Percentiles rank a stretch among this genome's conserved stretches.
phyloP scores from a whole-genome alignment of 768 basidiomycete genomes.

The Trametopsis cervina region DNA sequence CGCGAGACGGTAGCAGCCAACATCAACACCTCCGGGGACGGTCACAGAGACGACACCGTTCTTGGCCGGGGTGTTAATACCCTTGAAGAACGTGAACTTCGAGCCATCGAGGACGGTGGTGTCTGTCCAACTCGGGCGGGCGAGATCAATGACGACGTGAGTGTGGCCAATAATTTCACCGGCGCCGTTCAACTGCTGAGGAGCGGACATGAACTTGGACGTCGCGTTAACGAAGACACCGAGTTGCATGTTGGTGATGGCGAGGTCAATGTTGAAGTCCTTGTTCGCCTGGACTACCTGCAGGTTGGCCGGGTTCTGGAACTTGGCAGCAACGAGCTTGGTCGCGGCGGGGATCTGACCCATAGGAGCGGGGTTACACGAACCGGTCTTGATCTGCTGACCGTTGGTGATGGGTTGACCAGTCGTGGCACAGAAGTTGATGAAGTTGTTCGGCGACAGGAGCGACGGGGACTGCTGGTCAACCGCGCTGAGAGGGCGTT shows the following conservation, averaged over 20 bases:
- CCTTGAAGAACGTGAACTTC: conserved; percentile 54
- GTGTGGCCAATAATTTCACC: conserved; percentile 56
- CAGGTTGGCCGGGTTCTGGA: conserved; percentile 41
- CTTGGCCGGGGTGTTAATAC: conserved; percentile 39
- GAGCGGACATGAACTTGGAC: conserved; percentile 47
- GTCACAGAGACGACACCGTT: conserved; percentile 33
- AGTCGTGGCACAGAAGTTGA: conserved; percentile 44
- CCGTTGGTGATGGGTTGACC: conserved; percentile 41
- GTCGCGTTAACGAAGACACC: conserved; percentile 56
- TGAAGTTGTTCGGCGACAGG: conserved; percentile 59
- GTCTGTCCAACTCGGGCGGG: conserved; percentile 38
- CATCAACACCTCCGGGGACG: conserved; percentile 37
- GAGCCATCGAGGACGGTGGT: conserved; percentile 42
- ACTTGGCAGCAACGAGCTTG: conserved; percentile 52
- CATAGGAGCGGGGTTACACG: conserved; percentile 59
- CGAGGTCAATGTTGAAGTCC: conserved; percentile 49
- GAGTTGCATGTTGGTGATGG: conserved; percentile 37
- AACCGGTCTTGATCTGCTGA: conserved; percentile 33
- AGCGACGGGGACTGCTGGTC: conserved; percentile 42
- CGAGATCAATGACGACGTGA: conserved; percentile 57
- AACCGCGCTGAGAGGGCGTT: conserved; percentile 24
- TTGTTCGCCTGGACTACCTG: conserved; percentile 38
- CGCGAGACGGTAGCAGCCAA: conserved; percentile 35
- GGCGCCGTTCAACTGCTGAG: conserved; percentile 35
- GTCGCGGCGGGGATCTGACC: conserved; percentile 47